Base-by-base conservation (phyloP, 306 rosid genomes). In the Vigna unguiculata region DNA sequence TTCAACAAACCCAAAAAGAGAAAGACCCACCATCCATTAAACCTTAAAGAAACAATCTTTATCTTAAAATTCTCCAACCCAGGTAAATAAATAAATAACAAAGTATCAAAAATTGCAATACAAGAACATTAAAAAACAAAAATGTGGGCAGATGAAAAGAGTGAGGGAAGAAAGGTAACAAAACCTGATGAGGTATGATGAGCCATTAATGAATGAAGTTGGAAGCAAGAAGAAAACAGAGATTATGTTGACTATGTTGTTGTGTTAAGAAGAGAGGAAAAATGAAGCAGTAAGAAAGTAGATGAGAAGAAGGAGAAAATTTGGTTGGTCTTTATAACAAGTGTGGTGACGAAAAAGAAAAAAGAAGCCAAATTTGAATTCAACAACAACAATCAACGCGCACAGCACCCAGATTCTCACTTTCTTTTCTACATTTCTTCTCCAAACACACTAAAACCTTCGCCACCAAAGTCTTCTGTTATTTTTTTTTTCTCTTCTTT, bases 151-250 rank as follows among this genome's bases (percentile, higher is more conserved):
- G 65, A 34, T 16, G 46, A 28, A 76, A 51, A 81, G 72, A 41
- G 36, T 71, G 76, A 76, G 36, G 71, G 76, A 76, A 75, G 78
- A 82, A 69, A 72, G 62, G 36, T 20, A 65, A 69, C 40, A 80
- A 66, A 77, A 92, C 97, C 97, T 81, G 89, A 80, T 12, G 78
- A 53, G 75, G 82, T 57, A 77, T 77, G 57, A 57, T 17, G 65
- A n/a, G 91, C 91, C 97, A 92, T 92, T 57, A 21, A 52, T 21
- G 69, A 38, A 63, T 1, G 45, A 78, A 7, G 21, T 8, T 17
- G 63, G 41, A 69, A 70, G 46, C 62, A 60, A 60, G 68, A 60
- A 83, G 79, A 40, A 78, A 78, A 71, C 84, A 86, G 93, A 57
- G 71, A 28, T 54, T 59, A 54, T 59, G 60, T 64, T 2, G 32